Conservation (phyloP, 768 basidiomycete genomes). For the Mycena kentingensis region DNA sequence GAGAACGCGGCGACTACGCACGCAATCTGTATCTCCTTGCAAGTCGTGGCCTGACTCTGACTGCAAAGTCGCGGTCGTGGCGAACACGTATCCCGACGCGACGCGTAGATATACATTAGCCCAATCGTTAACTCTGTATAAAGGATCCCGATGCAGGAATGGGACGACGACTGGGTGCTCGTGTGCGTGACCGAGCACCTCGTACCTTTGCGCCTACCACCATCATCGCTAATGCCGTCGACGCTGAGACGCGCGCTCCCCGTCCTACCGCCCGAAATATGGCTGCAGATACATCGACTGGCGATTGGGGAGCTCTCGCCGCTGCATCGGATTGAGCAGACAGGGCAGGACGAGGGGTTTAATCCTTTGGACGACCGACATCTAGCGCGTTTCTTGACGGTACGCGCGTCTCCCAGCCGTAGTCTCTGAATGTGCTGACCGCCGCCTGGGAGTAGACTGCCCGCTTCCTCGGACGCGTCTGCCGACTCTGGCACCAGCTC, state of each 20-base stretch:
- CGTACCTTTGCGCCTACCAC: not conserved
- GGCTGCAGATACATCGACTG: conserved; percentile 12
- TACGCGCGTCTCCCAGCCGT: not conserved
- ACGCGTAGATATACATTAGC: not conserved
- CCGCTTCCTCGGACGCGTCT: conserved; percentile 7
- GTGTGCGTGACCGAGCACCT: not conserved
- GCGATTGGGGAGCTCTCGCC: conserved; percentile 4
- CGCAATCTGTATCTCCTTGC: not conserved
- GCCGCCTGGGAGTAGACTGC: not conserved
- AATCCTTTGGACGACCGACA: conserved; percentile 5
- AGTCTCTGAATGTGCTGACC: not conserved
- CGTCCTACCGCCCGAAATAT: conserved; percentile 14
- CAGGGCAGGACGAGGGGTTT: not conserved
- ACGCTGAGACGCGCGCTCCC: not conserved
- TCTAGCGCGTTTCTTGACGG: conserved; percentile 1
- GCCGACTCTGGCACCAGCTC: conserved; percentile 8
- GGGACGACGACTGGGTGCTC: not conserved
- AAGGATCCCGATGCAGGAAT: not conserved
- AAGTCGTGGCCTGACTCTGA: no score
- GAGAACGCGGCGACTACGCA: not conserved
- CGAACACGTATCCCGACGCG: no score
- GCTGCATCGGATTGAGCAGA: not conserved
- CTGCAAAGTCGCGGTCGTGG: no score
- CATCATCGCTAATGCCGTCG: not conserved
- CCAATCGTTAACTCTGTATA: no score